Evolutionary conservation across 352 stramenopile genomes (phyloP).

Genomic region (Globisporangium uncinulatum): DNA sequence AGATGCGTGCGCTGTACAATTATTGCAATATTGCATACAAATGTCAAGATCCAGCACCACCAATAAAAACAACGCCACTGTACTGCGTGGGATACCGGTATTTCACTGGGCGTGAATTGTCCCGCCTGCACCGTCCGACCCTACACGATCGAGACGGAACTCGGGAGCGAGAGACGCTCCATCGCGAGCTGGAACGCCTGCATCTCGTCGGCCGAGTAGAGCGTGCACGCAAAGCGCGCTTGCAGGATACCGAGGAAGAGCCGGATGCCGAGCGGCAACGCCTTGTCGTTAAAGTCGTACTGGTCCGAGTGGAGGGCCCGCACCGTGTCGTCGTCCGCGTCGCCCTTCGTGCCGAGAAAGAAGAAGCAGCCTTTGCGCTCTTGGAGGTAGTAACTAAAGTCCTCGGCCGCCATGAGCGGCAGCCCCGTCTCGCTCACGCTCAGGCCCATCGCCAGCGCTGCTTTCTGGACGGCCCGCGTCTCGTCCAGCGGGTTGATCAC

Average conservation of each 20-base stretch:
- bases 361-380: slow-evolving; percentile 83
- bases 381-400: slow-evolving; percentile 91
- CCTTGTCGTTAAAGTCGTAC: slow-evolving; percentile 86
- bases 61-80: no score
- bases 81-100: no score
- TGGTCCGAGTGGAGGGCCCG: slow-evolving; percentile 73
- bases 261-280: slow-evolving; percentile 72
- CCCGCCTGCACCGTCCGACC: no score
- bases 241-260: slow-evolving; percentile 74
- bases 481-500: slow-evolving; percentile 79
- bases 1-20: no score
- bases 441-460: slow-evolving; percentile 61
- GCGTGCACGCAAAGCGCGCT: slow-evolving; percentile 50
- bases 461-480: slow-evolving; percentile 70
- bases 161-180: slow-evolving; percentile 50
- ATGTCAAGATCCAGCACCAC: no score
- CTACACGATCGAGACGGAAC: slow-evolving; percentile 34
- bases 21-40: no score
- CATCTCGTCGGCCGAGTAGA: slow-evolving; percentile 68
- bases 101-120: no score
- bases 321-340: slow-evolving; percentile 41
- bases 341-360: slow-evolving; percentile 77
- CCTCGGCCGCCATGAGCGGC: slow-evolving; percentile 92
- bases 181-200: slow-evolving; percentile 74
- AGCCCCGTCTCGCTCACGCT: slow-evolving; percentile 76